Base-by-base conservation (phyloP, 805 yeast genomes). In the Sugiyamaella boreocaroliniensis region DNA sequence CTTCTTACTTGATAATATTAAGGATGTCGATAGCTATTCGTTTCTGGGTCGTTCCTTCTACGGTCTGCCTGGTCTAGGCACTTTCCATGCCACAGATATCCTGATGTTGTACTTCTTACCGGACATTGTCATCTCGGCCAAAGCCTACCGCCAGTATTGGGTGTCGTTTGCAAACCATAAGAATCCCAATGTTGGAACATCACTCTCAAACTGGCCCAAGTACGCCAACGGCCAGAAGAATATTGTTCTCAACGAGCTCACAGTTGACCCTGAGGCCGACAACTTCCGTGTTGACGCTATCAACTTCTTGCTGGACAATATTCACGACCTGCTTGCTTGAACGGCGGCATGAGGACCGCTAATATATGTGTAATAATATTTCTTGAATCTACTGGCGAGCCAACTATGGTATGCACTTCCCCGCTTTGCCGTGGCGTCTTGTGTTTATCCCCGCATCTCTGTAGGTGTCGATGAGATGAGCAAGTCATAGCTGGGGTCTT, bases 11-110 rank as follows among this genome's bases (percentile, higher is more conserved):
- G 51, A 55, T 11, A n/a, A 40, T 40, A 45, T 47, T 2, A 41
- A 45, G 29, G 50, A 40, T 40, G 56, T 54, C 29, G 43, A 37
- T 4, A 14, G 29, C 8, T 56, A 48, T 40, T 32, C 52, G 22
- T 56, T 41, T 29, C 51, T 48, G 4, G 43, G 53, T 2, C 19
- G 42, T 14, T 26, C 47, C 12, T 42, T 45, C 9, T 43, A 54
- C 19, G 45, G 49, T 6, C 12, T 45, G 12, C 58, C 56, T 3
- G 26, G 46, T 6, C 40, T 56, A 4, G 59, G 59, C 2, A 51
- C 59, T 10, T 47, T 51, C 40, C 59, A 56, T 47, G 47, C 43
- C 18, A 44, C 45, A 2, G 59, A 56, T 37, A n/a, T 47, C n/a
- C 16, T 46, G 5, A 26, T 47, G 26, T 41, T 48, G 18, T 48